Conservation (phyloP, 768 basidiomycete species). For the Mycena venus region DNA sequence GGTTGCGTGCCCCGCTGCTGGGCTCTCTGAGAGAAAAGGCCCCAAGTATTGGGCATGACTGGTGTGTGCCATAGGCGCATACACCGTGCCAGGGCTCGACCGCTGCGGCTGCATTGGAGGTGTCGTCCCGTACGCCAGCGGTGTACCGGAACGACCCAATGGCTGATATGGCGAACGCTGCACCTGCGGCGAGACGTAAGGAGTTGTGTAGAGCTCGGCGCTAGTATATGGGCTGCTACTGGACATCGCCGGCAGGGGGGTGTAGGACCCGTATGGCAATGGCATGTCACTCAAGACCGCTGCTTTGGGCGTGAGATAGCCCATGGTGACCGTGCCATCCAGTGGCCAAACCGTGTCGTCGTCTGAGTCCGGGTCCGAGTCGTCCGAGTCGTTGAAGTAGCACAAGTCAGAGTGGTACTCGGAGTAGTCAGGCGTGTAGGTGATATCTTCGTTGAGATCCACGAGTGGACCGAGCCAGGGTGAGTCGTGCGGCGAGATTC, state of each 20-base stretch:
- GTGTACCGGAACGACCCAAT: constrained; percentile 6
- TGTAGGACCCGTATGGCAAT: constrained; percentile 23
- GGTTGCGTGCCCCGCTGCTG: background rate
- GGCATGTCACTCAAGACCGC: constrained; percentile 9
- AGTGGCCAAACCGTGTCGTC: background rate
- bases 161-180: constrained; percentile 7
- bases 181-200: background rate
- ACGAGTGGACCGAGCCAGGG: constrained; percentile 25
- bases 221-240: background rate
- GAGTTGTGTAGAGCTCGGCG: background rate
- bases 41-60: background rate
- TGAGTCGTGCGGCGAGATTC: constrained; percentile 15
- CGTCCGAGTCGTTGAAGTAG: background rate
- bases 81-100: constrained; percentile 1
- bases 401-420: constrained; percentile 5
- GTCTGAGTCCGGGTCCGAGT: background rate
- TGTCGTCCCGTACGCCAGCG: background rate
- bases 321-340: background rate
- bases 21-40: background rate
- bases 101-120: background rate
- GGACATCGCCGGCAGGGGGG: background rate
- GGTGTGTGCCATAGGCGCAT: background rate
- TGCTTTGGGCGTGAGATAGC: constrained; percentile 25
- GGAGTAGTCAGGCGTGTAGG: constrained; percentile 12
- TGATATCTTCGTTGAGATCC: constrained; percentile 18